phyloP scores from a whole-genome alignment of 495 filamentous ascomycete genomes.

The Trichoderma parareesei region DNA sequence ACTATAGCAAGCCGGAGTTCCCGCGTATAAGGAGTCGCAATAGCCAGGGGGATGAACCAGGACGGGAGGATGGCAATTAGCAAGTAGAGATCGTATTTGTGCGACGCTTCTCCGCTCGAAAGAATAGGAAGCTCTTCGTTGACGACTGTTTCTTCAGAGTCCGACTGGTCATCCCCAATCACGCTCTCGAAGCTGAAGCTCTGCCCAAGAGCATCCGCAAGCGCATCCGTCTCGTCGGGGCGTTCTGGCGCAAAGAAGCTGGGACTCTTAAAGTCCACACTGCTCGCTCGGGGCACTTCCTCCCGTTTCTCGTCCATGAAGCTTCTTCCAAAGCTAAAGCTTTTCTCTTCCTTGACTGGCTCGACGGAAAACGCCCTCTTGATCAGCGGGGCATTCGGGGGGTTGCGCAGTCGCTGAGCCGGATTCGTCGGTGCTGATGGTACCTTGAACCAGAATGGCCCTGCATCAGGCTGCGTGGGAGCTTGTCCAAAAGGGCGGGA shows the following conservation, averaged over 20 bases:
- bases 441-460: constrained; percentile 49
- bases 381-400: constrained; percentile 25
- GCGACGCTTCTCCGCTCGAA: neutral
- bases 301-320: neutral
- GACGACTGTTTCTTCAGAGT: neutral
- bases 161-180: neutral
- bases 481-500: constrained; percentile 51
- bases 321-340: neutral
- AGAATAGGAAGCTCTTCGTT: neutral
- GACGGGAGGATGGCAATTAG: neutral
- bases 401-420: constrained; percentile 55
- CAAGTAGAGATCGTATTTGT: neutral
- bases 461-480: constrained; percentile 31
- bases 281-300: constrained; percentile 1
- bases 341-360: neutral
- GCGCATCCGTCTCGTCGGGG: neutral
- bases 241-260: constrained; percentile 3
- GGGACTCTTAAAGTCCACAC: constrained; percentile 8
- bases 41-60: neutral
- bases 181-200: constrained; percentile 3
- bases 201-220: constrained; percentile 3
- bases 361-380: neutral
- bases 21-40: neutral
- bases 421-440: constrained; percentile 59
- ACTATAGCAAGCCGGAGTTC: neutral